Base-by-base conservation (phyloP, 345 rosid species). In the Brassica juncea region DNA sequence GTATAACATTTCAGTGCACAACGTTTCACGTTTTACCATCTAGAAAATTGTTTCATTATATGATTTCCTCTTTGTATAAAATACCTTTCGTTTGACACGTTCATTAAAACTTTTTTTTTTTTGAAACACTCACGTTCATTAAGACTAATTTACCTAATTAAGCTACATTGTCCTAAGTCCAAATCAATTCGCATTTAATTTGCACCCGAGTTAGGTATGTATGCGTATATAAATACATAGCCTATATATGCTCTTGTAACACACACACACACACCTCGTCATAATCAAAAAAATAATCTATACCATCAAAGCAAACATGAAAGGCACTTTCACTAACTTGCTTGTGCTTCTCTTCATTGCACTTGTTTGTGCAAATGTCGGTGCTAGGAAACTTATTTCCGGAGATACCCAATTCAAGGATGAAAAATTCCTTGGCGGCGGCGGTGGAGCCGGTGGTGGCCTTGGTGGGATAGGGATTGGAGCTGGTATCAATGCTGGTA, bases 301-400 rank as follows among this genome's bases (percentile, higher is more conserved):
- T 4, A 66, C 49, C 52, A 57, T 44, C 73, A 44, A 66, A 78
- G 77, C 68, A 39, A 79, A 61, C 78, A 80, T 80, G 82, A 80
- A 62, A 68, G 35, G 7, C 35, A 61, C 59, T 61, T 73, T n/a
- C 21, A 49, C 66, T 52, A 49, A 37, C 74, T 28, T 68, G 34
- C 70, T 67, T 75, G 65, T 73, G 62, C 71, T 82, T 52, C 74
- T 78, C 69, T 3, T 80, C 49, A 49, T 79, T 76, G 82, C 83
- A 58, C 74, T 85, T 65, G 35, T 82, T 28, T 82, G 84, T 70
- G 70, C 34, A 65, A 76, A 68, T 61, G 77, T 68, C 21, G 37
- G 81, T 73, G 88, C 85, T 71, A 87, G 89, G 82, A 84, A 87
- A 72, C 87, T 85, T 28, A 71, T 8, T 15, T 75, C 75, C 57